phyloP scores from a whole-genome alignment of 202 grass and related monocot genomes.

The Alloteropsis angusta region DNA sequence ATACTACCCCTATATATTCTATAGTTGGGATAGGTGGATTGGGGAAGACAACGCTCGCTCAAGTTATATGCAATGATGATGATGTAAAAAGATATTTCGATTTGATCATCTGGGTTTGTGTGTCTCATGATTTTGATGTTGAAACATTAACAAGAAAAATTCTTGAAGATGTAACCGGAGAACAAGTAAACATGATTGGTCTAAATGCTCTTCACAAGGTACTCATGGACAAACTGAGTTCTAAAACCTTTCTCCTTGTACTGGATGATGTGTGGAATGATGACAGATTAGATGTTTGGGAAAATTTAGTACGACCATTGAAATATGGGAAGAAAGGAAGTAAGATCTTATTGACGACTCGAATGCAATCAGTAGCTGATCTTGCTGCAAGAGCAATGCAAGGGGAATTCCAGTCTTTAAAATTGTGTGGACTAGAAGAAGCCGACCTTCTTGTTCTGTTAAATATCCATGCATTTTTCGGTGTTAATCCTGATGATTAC shows the following conservation, averaged over 20 bases:
- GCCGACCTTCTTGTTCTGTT: slow-evolving; percentile 10
- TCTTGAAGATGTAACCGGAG: neutral
- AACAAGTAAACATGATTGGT: neutral
- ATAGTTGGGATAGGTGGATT: slow-evolving; percentile 38
- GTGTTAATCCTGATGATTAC: neutral
- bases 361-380: neutral
- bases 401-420: neutral
- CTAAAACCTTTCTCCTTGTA: neutral
- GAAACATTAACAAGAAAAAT: neutral
- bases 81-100: neutral
- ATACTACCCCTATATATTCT: neutral
- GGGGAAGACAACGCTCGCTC: slow-evolving; percentile 37
- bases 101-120: slow-evolving; percentile 25
- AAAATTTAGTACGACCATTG: neutral
- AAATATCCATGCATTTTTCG: slow-evolving; percentile 25
- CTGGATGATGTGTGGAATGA: neutral
- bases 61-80: slow-evolving; percentile 25
- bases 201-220: neutral
- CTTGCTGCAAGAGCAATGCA: neutral
- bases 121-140: slow-evolving; percentile 15
- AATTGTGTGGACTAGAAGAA: slow-evolving; percentile 24
- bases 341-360: neutral
- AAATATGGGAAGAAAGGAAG: neutral
- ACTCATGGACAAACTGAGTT: neutral
- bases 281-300: neutral